Evolutionary conservation across 148 eudicot genomes (phyloP).

Genomic region (Rhododendron ferrugineum): DNA sequence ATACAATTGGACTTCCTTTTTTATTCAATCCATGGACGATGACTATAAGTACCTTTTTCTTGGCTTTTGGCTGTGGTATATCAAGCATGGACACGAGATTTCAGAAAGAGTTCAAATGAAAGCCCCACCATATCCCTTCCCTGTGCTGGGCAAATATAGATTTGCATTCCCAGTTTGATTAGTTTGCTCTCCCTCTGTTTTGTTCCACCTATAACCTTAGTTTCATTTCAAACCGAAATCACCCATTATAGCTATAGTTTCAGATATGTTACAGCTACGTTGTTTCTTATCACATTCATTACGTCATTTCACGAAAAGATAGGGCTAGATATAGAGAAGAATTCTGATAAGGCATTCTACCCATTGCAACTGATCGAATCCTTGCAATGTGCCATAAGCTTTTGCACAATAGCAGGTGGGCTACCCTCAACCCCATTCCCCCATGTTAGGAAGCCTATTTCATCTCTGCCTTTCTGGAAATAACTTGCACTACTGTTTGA

Average conservation of each 20-base stretch:
- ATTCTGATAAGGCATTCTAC: background rate
- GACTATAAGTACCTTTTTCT: background rate
- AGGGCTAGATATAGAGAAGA: background rate
- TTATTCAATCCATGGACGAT: background rate
- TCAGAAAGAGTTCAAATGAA: background rate
- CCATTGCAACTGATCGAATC: background rate
- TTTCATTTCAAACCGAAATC: background rate
- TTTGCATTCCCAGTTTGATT: background rate
- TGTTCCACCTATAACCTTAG: background rate
- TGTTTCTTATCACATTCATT: background rate
- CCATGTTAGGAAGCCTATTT: background rate
- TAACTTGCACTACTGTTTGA: background rate
- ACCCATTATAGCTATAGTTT: background rate
- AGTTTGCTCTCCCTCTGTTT: background rate
- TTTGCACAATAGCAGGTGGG: background rate
- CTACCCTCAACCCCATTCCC: background rate
- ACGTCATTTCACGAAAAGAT: background rate
- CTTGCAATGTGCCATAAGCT: background rate
- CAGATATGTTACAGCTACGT: background rate
- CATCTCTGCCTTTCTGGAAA: background rate
- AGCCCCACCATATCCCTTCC: background rate
- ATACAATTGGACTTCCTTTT: background rate
- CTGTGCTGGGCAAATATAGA: background rate
- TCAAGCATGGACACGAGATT: background rate
- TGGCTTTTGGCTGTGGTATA: background rate